Base-by-base conservation (phyloP, 441 rosid genomes). In the Gossypium aridum region DNA sequence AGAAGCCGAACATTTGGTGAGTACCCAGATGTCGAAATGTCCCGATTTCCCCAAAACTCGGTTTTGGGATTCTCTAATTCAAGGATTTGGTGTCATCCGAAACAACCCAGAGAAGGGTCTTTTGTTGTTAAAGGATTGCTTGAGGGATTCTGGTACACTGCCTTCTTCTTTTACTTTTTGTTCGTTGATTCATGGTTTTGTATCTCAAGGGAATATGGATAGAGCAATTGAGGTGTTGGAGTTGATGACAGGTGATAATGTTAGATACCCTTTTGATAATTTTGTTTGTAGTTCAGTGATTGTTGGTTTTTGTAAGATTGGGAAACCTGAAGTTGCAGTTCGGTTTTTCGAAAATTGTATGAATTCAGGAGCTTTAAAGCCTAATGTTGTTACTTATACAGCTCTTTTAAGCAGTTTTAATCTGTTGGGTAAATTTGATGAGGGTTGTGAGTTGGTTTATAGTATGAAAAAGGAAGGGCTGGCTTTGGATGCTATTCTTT, bases 251-350 rank as follows among this genome's bases (percentile, higher is more conserved):
- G 83, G 71, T 59, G 78, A 84, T 62, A 86, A 76, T 47, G 72
- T 81, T 23, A 85, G 72, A 1, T 87, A 89, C 79, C 90, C 91
- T 17, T 90, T 80, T 77, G 80, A 82, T 82, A 87, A 90, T 89
- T 92, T 87, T 74, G 91, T 91, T 47, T 89, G 83, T 79, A 89
- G 94, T 82, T 79, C 84, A 71, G 86, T 92, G 54, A 79, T 91
- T 79, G 84, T 89, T 71, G 89, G 93, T 75, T 88, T 89, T 78
- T 88, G 91, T 77, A 87, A 23, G 80, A 84, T 85, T 63, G 94
- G 89, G 78, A 87, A 85, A 71, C 94, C 96, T 9, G 91, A 92
- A 60, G 81, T 88, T 66, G 97, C 84, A 14, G 20, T 91, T 16
- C 83, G 78, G 39, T 86, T 92, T 79, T 91, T 86, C 64, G 71